These are phyloP conservation scores for Marasmius sp. DNA, from an alignment of 1,284 basidiomycete genomes.

Conservation along the genomic window DNA sequence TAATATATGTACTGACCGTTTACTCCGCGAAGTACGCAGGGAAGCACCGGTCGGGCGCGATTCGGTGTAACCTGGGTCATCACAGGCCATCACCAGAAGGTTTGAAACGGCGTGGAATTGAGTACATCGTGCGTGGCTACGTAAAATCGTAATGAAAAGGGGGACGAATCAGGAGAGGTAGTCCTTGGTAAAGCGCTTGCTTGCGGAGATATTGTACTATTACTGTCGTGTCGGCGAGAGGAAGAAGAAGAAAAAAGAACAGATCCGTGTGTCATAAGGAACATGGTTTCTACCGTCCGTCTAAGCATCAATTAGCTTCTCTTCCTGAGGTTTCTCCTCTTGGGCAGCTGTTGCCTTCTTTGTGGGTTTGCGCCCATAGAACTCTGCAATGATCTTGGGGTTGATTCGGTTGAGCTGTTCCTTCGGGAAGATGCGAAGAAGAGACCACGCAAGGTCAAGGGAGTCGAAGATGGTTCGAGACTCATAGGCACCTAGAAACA, in stretches of 20 bases:
- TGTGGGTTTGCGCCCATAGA: constrained; percentile 76
- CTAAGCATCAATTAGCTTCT: constrained; percentile 59
- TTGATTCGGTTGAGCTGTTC: constrained; percentile 97
- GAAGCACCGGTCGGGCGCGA: too few species aligned
- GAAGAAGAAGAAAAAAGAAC: background rate
- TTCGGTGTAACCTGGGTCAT: too few species aligned
- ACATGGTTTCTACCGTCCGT: background rate
- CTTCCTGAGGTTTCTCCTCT: constrained; percentile 41
- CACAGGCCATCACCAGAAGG: too few species aligned
- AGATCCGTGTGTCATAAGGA: background rate
- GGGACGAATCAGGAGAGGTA: background rate
- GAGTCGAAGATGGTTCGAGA: constrained; percentile 97
- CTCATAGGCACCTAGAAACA: constrained; percentile 81
- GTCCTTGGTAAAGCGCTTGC: too few species aligned
- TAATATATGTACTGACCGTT: too few species aligned
- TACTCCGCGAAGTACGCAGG: too few species aligned
- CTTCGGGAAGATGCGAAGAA: constrained; percentile 98
- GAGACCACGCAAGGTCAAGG: constrained; percentile 94
- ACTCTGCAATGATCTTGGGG: constrained; percentile 88
- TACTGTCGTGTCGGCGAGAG: background rate
- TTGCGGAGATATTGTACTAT: too few species aligned
- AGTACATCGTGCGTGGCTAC: too few species aligned
- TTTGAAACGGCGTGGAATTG: too few species aligned
- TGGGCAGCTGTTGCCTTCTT: constrained; percentile 57
- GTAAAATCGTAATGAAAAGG: too few species aligned